Percentiles rank a stretch among this genome's conserved stretches.
These are phyloP conservation scores for Quercus cerris DNA, from an alignment of 306 rosid genomes.

Conservation along the genomic window DNA sequence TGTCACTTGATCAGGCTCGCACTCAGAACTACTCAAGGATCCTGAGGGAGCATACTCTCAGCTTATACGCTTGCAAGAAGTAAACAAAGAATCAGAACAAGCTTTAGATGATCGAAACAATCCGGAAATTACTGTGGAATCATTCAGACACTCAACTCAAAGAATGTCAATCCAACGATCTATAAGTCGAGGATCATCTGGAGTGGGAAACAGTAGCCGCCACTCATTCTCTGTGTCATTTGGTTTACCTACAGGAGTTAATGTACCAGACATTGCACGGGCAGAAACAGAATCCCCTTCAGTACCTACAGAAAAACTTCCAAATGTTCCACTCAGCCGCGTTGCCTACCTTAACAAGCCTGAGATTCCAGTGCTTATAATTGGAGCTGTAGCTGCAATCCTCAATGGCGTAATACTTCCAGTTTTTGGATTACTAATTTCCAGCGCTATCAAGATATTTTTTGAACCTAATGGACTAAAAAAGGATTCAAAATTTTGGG, in stretches of 20 bases:
- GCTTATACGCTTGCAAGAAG: conserved; percentile 62
- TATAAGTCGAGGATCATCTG: conserved; percentile 22
- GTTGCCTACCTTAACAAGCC: too few species aligned
- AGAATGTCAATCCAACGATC: conserved; percentile 19
- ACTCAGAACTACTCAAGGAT: conserved; percentile 49
- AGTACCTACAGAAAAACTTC: too few species aligned
- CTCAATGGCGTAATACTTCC: background rate
- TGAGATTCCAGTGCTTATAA: too few species aligned
- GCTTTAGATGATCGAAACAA: background rate
- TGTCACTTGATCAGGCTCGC: conserved; percentile 49
- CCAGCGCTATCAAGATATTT: background rate
- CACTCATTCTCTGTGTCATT: background rate
- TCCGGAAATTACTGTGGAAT: background rate
- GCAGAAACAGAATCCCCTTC: too few species aligned
- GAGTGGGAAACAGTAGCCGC: background rate
- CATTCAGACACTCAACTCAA: conserved; percentile 8
- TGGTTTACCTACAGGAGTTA: conserved; percentile 8
- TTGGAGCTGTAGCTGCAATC: conserved; percentile 5
- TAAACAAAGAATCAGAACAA: conserved; percentile 7
- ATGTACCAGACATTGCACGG: background rate
- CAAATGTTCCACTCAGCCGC: too few species aligned
- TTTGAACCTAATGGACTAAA: background rate
- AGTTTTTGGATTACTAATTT: background rate
- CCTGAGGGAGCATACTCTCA: conserved; percentile 67
- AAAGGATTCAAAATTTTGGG: conserved; percentile 7